Base-by-base conservation (phyloP, 179 eudicot species). In the Silene coronaria region DNA sequence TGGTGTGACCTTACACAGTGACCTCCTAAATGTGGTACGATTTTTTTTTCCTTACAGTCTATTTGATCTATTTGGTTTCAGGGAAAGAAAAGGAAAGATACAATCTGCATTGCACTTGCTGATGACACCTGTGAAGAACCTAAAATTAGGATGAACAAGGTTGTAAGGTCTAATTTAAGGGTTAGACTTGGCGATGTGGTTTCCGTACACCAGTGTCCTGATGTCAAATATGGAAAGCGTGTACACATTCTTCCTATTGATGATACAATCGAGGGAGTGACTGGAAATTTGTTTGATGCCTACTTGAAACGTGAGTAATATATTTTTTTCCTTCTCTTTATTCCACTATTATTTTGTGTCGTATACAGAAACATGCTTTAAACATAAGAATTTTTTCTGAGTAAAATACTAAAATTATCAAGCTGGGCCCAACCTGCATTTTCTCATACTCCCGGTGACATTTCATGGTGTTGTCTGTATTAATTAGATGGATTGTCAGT, bases 1-100 rank as follows among this genome's bases (percentile, higher is more conserved):
- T 4, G 55, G 8, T 5, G 16, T 48, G 55, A 48, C 55, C n/a
- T 48, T 16, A 48, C 8, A 5, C 5, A 48, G n/a, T 48, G 4
- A 48, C 4, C 55, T 48, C 55, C 55, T 48, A 12, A 14, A 38
- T 0, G n/a, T 48, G 0, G 55, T 48, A 2, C n/a, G 24, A 23
- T 27, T 13, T 17, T 69, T 2, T 22, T 19, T 9, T 60, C n/a
- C 30, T 67, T 34, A 67, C 51, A 34, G 22, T 17, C n/a, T 38
- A 1, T 36, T 22, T 34, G 48, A 6, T 59, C 32, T 72, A 24
- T 58, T 30, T 32, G 60, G 55, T 32, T 72, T 57, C 66, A 92
- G 97, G 97, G 97, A 1, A 92, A 92, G 91, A 92, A 92, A 83
- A 82, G 97, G 76, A 92, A 86, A 82, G 93, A 92, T 38, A 90